A percentile compares a stretch with the other conserved stretches of the same genome.
These are phyloP conservation scores for Coniella vitis DNA, from an alignment of 2,329 filamentous ascomycete genomes.

Conservation along the genomic window DNA sequence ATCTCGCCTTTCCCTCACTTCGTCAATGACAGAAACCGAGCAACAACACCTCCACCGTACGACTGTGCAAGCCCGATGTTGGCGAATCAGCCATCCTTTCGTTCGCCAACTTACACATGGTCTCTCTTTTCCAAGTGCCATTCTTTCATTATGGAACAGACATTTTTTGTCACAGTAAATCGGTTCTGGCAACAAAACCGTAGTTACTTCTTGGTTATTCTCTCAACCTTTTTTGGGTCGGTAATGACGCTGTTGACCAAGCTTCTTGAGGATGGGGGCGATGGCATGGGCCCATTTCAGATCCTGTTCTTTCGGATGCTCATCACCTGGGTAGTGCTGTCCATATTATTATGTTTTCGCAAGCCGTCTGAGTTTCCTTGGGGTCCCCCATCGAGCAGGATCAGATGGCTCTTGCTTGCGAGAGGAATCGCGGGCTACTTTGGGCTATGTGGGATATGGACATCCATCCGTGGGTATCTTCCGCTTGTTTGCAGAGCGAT, in stretches of 20 bases:
- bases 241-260: conserved; percentile 81
- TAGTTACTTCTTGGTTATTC: conserved; percentile 64
- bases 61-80: neutral
- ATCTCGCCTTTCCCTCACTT: neutral
- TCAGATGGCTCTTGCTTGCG: conserved; percentile 60
- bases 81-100: too few species aligned
- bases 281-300: conserved; percentile 13
- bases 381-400: conserved; percentile 48
- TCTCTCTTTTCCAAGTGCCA: neutral
- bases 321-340: conserved; percentile 61
- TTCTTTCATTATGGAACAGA: neutral
- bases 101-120: neutral
- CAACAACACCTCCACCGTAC: neutral
- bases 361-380: conserved; percentile 64
- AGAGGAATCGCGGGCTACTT: conserved; percentile 65
- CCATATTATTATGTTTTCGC: conserved; percentile 66
- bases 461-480: conserved; percentile 56
- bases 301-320: conserved; percentile 74
- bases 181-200: conserved; percentile 59
- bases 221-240: conserved; percentile 74
- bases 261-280: conserved; percentile 14
- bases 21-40: neutral
- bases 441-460: conserved; percentile 69
- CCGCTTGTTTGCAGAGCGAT: conserved; percentile 55
- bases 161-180: conserved; percentile 20